Evolutionary conservation across 495 filamentous ascomycete species (phyloP).

Genomic region (Pyrenopolyporus hunteri): DNA sequence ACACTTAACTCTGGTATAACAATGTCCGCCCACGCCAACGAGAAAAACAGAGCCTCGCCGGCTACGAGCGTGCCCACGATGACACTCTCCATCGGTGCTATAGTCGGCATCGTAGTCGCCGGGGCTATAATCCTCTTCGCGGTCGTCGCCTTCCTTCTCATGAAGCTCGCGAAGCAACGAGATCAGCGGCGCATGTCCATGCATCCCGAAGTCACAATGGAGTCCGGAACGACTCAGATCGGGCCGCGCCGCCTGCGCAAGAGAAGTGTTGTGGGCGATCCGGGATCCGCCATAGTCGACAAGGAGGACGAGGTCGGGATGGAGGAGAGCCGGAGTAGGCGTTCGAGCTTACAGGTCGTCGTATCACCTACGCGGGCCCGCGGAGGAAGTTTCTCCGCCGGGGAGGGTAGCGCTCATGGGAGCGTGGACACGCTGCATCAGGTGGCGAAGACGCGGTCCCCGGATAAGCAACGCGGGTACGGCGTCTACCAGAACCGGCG

Average conservation of each 20-base stretch:
- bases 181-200: constrained; percentile 1
- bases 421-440: constrained; percentile 8
- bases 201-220: background rate
- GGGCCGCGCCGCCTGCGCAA: constrained; percentile 33
- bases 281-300: background rate
- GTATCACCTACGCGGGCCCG: constrained; percentile 8
- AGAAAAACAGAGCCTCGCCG: constrained; percentile 3
- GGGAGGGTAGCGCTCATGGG: constrained; percentile 4
- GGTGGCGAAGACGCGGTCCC: constrained; percentile 14
- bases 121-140: constrained; percentile 38
- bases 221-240: constrained; percentile 8
- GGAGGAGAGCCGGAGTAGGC: constrained; percentile 21
- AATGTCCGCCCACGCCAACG: background rate
- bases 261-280: constrained; percentile 24
- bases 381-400: constrained; percentile 9
- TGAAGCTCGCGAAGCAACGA: constrained; percentile 30
- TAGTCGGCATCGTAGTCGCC: constrained; percentile 37
- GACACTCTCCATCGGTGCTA: constrained; percentile 33
- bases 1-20: background rate
- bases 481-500: constrained; percentile 34
- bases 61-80: too few species aligned
- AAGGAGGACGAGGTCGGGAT: constrained; percentile 27
- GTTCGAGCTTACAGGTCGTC: constrained; percentile 20
- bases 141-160: constrained; percentile 20
- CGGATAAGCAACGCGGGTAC: constrained; percentile 38